Percentiles rank a stretch among this genome's conserved stretches.
Evolutionary conservation across 2,329 filamentous ascomycete genomes (phyloP).

Genomic region (Diaporthe velutina): DNA sequence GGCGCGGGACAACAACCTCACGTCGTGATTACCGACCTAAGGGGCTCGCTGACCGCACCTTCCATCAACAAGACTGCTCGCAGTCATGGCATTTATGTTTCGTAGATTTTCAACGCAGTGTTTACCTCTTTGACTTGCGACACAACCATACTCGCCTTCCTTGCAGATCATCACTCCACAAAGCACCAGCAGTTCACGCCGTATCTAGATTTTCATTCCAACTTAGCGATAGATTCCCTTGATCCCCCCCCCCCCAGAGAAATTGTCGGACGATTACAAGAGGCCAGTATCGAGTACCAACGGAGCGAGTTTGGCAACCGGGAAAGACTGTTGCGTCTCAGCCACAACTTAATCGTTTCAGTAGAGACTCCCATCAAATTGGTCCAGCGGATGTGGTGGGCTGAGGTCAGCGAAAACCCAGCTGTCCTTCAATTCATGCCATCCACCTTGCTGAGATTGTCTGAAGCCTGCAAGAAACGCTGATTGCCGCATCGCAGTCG

Average conservation of each 20-base stretch:
- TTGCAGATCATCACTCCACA: neutral
- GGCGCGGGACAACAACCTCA: no score
- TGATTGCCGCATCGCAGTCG: slow-evolving; percentile 51
- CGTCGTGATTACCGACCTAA: no score
- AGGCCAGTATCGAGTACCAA: slow-evolving; percentile 48
- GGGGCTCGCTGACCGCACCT: neutral
- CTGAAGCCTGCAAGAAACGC: slow-evolving; percentile 51
- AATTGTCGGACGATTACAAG: slow-evolving; percentile 36
- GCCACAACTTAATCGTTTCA: slow-evolving; percentile 49
- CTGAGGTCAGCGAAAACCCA: slow-evolving; percentile 42
- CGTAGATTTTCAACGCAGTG: no score
- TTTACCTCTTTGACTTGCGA: neutral
- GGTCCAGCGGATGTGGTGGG: slow-evolving; percentile 53
- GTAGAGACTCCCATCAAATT: slow-evolving; percentile 54
- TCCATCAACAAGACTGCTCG: no score
- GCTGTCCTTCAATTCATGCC: neutral
- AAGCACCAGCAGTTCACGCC: neutral
- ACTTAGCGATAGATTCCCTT: neutral
- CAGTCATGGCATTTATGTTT: neutral
- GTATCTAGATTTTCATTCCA: neutral
- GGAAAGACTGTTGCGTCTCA: slow-evolving; percentile 52
- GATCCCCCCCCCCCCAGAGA: no score
- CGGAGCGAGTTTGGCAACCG: slow-evolving; percentile 50
- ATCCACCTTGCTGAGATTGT: slow-evolving; percentile 4
- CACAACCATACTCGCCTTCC: neutral